Conservation (phyloP, 1,284 basidiomycete species). For the Mixia osmundae region DNA sequence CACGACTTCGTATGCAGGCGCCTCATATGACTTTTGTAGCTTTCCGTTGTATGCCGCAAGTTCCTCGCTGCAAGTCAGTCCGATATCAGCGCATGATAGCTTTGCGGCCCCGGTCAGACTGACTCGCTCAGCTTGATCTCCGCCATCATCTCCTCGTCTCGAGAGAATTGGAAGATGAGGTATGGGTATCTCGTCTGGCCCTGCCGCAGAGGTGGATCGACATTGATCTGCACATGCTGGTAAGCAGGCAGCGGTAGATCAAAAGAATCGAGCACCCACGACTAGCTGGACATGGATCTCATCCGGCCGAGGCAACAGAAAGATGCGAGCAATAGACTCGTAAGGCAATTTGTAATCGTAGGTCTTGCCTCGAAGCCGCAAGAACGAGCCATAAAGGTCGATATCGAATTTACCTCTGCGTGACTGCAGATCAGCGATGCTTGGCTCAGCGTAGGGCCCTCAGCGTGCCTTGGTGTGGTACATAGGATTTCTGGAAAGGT, state of each 20-base stretch:
- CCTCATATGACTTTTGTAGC: constrained; percentile 74
- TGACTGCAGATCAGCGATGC: neutral
- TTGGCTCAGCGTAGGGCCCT: constrained; percentile 2
- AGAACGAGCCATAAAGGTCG: constrained; percentile 87
- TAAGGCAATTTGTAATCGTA: constrained; percentile 98
- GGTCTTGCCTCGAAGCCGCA: constrained; percentile 85
- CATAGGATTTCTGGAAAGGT: constrained; percentile 95
- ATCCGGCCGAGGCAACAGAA: constrained; percentile 79
- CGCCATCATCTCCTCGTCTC: constrained; percentile 90
- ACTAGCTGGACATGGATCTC: constrained; percentile 91
- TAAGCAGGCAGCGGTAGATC: neutral
- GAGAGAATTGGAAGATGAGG: constrained; percentile 87
- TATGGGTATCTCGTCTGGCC: constrained; percentile 96
- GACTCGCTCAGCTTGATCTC: constrained; percentile 85
- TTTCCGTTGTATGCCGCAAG: constrained; percentile 35
- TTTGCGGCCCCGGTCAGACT: constrained; percentile 18
- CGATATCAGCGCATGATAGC: neutral
- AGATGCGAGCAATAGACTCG: constrained; percentile 65
- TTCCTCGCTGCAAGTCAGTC: constrained; percentile 19
- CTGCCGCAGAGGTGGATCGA: constrained; percentile 84
- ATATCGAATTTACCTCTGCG: constrained; percentile 77
- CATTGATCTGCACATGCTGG: constrained; percentile 38
- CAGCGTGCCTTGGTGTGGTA: constrained; percentile 46
- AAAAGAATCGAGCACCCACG: constrained; percentile 28
- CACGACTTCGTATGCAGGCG: constrained; percentile 84